These are phyloP conservation scores for Pseudopithomyces chartarum DNA, from an alignment of 2,329 filamentous ascomycete genomes.

Conservation along the genomic window DNA sequence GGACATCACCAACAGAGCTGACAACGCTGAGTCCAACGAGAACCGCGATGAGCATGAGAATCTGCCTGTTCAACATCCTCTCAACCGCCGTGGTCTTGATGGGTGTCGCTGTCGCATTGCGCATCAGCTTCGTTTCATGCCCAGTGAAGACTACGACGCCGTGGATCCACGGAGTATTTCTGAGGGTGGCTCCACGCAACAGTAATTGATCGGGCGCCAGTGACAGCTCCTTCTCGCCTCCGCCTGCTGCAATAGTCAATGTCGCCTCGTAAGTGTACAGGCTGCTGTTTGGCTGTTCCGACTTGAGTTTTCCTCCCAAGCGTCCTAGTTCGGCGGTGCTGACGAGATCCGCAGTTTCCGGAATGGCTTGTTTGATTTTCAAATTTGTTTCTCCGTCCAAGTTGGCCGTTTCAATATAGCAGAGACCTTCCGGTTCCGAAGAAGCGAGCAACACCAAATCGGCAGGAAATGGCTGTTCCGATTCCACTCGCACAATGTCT, in stretches of 20 bases:
- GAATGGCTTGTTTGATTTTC: conserved; percentile 97
- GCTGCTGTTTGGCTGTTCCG: conserved; percentile 97
- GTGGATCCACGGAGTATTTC: conserved; percentile 97
- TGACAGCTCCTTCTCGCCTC: conserved; percentile 89
- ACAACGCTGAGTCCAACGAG: conserved; percentile 84
- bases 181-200: conserved; percentile 86
- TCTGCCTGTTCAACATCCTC: conserved; percentile 89
- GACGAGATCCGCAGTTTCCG: conserved; percentile 87
- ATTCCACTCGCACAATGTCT: conserved; percentile 90
- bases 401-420: conserved; percentile 98
- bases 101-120: conserved; percentile 93
- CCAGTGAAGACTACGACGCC: conserved; percentile 96
- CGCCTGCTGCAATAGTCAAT: conserved; percentile 85
- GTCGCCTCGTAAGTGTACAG: conserved; percentile 98
- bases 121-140: conserved; percentile 98
- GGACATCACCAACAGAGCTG: conserved; percentile 87
- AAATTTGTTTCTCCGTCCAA: conserved; percentile 97
- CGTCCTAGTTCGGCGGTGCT: conserved; percentile 85
- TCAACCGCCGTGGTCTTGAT: conserved; percentile 98
- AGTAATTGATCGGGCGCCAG: conserved; percentile 91
- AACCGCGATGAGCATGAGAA: conserved; percentile 85
- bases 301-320: conserved; percentile 83
- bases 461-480: conserved; percentile 92
- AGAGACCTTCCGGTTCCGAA: conserved; percentile 95
- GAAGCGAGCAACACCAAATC: conserved; percentile 91